phyloP scores from a whole-genome alignment of 1,139 yeast species.

The Torulaspora globosa region DNA sequence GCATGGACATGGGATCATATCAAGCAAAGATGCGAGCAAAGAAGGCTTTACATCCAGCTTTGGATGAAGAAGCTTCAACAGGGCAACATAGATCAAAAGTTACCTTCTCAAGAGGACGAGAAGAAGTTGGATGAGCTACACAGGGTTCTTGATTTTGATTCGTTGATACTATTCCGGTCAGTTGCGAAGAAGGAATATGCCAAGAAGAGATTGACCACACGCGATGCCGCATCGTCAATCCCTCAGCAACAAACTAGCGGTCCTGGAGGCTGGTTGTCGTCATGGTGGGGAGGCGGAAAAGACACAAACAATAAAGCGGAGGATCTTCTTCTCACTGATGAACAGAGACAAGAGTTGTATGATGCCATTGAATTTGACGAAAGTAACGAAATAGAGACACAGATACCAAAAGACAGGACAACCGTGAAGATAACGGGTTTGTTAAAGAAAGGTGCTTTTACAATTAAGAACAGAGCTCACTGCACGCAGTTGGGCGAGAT shows the following conservation, averaged over 20 bases:
- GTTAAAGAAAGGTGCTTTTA: constrained; percentile 72
- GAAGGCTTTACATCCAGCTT: constrained; percentile 61
- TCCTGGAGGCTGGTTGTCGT: constrained; percentile 51
- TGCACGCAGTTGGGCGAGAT: constrained; percentile 62
- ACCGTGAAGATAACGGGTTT: constrained; percentile 63
- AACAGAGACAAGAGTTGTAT: constrained; percentile 76
- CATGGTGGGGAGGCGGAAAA: constrained; percentile 51
- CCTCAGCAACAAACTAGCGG: constrained; percentile 16
- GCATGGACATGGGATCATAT: constrained; percentile 90
- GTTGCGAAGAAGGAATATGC: constrained; percentile 65
- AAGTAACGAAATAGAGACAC: constrained; percentile 49
- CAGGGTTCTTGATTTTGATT: constrained; percentile 61
- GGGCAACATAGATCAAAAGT: constrained; percentile 31
- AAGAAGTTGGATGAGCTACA: constrained; percentile 52
- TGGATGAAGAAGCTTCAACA: constrained; percentile 56
- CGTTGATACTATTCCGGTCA: constrained; percentile 78
- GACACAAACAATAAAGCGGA: constrained; percentile 31
- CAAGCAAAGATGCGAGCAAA: constrained; percentile 63
- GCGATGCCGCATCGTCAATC: constrained; percentile 17
- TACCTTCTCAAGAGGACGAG: constrained; percentile 38
- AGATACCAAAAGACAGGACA: constrained; percentile 70
- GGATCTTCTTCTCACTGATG: constrained; percentile 51
- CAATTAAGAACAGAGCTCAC: constrained; percentile 45
- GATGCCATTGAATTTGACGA: constrained; percentile 94
- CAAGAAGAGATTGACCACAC: constrained; percentile 46